Percentiles rank a stretch among this genome's conserved stretches.
Conservation (phyloP, 2,329 filamentous ascomycete genomes). For the Daldinia sp. region DNA sequence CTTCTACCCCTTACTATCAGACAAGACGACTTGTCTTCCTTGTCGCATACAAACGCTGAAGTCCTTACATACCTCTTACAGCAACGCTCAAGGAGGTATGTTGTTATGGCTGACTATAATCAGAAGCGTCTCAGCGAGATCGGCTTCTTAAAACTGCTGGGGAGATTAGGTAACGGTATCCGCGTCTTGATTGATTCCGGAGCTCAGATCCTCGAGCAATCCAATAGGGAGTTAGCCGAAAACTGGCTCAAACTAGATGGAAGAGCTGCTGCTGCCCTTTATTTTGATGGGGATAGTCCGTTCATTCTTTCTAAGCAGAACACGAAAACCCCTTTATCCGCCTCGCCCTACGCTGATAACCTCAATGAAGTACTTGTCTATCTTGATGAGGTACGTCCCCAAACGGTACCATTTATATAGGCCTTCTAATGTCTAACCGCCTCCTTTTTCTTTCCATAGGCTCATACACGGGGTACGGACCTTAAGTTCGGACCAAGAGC, state of each 20-base stretch:
- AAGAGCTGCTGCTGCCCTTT: conserved; percentile 60
- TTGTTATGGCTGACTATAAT: conserved; percentile 44
- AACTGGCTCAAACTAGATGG: conserved; percentile 60
- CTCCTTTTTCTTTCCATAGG: conserved; percentile 38
- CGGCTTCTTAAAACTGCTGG: conserved; percentile 54
- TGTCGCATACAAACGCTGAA: conserved; percentile 69
- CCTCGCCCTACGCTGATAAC: conserved; percentile 63
- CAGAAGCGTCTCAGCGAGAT: conserved; percentile 55
- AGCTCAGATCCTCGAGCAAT: conserved; percentile 69
- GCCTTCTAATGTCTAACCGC: background rate
- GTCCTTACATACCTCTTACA: conserved; percentile 67
- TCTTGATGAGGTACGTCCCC: conserved; percentile 57
- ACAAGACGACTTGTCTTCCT: conserved; percentile 65
- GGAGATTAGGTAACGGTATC: conserved; percentile 45
- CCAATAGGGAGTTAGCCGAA: conserved; percentile 58
- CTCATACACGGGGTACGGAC: conserved; percentile 68
- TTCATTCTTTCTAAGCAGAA: conserved; percentile 53
- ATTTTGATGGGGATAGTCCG: conserved; percentile 59
- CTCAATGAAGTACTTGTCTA: conserved; percentile 63
- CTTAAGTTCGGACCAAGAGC: conserved; percentile 60
- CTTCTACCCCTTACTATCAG: conserved; percentile 68
- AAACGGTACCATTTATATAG: background rate
- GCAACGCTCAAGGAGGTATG: conserved; percentile 58
- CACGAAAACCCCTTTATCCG: conserved; percentile 55
- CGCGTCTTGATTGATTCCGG: conserved; percentile 70